Percentiles rank a stretch among this genome's conserved stretches.
These are phyloP conservation scores for Coemansia sp. DNA, from an alignment of 192 early-diverging fungal species.

Conservation along the genomic window DNA sequence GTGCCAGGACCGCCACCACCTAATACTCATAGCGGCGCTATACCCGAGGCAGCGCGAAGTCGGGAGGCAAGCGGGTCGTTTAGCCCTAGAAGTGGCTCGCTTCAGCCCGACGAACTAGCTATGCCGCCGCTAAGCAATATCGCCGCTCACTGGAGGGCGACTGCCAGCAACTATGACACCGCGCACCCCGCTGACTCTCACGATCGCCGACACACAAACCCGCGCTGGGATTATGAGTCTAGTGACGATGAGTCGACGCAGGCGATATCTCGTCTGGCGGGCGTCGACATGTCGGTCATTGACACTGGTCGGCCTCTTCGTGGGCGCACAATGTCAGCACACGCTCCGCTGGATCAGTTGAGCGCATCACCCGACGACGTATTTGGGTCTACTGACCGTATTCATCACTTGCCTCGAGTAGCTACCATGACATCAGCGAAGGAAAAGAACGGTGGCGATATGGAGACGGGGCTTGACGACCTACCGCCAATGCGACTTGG, in stretches of 20 bases:
- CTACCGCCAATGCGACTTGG: slow-evolving; percentile 41
- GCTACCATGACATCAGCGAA: slow-evolving; percentile 25
- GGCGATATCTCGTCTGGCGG: slow-evolving; percentile 8
- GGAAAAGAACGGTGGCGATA: slow-evolving; percentile 31
- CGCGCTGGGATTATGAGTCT: background rate
- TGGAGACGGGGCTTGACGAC: slow-evolving; percentile 38
- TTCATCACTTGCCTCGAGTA: slow-evolving; percentile 30
- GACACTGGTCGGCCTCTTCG: slow-evolving; percentile 36
- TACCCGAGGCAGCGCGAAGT: background rate
- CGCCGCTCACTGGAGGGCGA: slow-evolving; percentile 17
- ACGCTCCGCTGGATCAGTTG: background rate
- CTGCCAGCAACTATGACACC: slow-evolving; percentile 1
- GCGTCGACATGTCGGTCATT: slow-evolving; percentile 17
- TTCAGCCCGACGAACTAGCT: slow-evolving; percentile 12
- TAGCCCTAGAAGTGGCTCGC: slow-evolving; percentile 8
- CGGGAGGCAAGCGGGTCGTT: background rate
- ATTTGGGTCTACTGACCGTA: slow-evolving; percentile 7
- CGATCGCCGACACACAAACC: background rate
- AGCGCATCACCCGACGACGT: slow-evolving; percentile 6
- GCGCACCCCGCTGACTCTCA: background rate
- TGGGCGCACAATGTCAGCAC: slow-evolving; percentile 36
- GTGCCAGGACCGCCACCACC: background rate
- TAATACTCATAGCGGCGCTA: slow-evolving; percentile 6
- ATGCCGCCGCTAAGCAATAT: slow-evolving; percentile 9
- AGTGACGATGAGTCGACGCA: slow-evolving; percentile 8